Percentiles rank a stretch among this genome's conserved stretches.
Conservation (phyloP, 352 stramenopile species). For the Blastocystis sp. region DNA sequence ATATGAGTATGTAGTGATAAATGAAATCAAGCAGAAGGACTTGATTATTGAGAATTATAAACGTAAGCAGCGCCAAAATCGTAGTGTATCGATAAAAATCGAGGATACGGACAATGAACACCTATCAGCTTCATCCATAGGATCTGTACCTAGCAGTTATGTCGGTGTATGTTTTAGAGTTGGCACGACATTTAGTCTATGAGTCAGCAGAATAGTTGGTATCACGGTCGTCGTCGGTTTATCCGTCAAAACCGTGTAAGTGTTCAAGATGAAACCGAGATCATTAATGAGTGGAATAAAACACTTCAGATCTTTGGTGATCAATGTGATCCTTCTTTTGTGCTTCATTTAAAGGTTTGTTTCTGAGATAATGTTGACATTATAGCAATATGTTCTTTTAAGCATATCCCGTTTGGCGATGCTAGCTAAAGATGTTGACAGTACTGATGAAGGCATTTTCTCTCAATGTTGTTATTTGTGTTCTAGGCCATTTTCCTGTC, state of each 20-base stretch:
- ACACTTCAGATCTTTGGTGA: constrained; percentile 22
- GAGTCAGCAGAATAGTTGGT: not conserved
- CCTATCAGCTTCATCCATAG: not conserved
- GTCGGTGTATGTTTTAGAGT: not conserved
- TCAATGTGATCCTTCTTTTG: not conserved
- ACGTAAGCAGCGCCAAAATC: not conserved
- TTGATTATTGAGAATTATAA: constrained; percentile 50
- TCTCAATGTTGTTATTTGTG: constrained; percentile 19
- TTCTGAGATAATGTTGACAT: not conserved
- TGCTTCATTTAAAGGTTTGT: constrained; percentile 2
- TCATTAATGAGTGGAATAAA: constrained; percentile 64
- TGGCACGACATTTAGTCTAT: not conserved
- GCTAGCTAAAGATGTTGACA: constrained; percentile 1
- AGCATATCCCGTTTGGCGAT: constrained; percentile 35
- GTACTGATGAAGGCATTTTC: constrained; percentile 22
- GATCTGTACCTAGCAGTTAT: constrained; percentile 14
- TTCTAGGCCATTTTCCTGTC: not conserved
- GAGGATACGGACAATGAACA: constrained; percentile 3
- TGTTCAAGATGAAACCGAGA: constrained; percentile 58
- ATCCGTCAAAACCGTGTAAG: constrained; percentile 24
- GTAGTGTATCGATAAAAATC: not conserved
- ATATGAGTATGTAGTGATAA: constrained; percentile 6
- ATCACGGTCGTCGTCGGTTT: not conserved
- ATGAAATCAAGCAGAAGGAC: constrained; percentile 64
- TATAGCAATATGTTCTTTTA: constrained; percentile 48